Conservation (phyloP, 352 stramenopile species). For the Phytophthora citricola region DNA sequence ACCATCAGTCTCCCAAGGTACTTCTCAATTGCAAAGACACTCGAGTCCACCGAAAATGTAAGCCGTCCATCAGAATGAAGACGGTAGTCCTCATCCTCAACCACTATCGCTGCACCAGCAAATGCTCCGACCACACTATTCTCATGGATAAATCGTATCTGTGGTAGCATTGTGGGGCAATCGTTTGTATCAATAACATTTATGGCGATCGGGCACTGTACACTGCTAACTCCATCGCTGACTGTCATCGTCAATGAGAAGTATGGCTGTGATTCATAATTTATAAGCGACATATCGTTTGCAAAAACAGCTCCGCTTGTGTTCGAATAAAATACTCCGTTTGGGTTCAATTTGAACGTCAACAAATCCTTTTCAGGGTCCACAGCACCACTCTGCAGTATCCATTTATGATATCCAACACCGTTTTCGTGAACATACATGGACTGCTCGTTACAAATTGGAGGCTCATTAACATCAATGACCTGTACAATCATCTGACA, state of each 20-base stretch:
- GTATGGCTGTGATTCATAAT: slow-evolving; percentile 27
- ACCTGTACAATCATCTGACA: slow-evolving; percentile 47
- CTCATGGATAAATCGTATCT: slow-evolving; percentile 43
- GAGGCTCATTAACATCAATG: slow-evolving; percentile 59
- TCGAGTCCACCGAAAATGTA: slow-evolving; percentile 21
- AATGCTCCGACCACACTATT: slow-evolving; percentile 43
- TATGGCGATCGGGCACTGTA: slow-evolving; percentile 38
- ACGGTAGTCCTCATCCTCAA: slow-evolving; percentile 30
- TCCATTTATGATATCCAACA: slow-evolving; percentile 21
- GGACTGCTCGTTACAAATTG: slow-evolving; percentile 33
- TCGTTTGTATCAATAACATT: slow-evolving; percentile 58
- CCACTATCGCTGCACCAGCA: slow-evolving; percentile 33
- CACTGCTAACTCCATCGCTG: slow-evolving; percentile 32
- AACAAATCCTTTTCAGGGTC: slow-evolving; percentile 26
- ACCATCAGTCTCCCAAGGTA: slow-evolving; percentile 14
- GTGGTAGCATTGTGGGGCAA: slow-evolving; percentile 43
- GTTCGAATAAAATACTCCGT: slow-evolving; percentile 26
- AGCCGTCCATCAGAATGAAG: slow-evolving; percentile 15
- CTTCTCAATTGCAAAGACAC: slow-evolving; percentile 29
- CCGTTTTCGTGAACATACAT: slow-evolving; percentile 44
- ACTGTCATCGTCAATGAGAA: slow-evolving; percentile 19
- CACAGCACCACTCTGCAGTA: slow-evolving; percentile 20
- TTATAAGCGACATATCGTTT: slow-evolving; percentile 20
- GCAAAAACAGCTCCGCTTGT: slow-evolving; percentile 27
- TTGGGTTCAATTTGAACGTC: slow-evolving; percentile 14